Percentiles rank a stretch among this genome's conserved stretches.
Conservation (phyloP, 495 filamentous ascomycete species). For the Penicillium goetzii region DNA sequence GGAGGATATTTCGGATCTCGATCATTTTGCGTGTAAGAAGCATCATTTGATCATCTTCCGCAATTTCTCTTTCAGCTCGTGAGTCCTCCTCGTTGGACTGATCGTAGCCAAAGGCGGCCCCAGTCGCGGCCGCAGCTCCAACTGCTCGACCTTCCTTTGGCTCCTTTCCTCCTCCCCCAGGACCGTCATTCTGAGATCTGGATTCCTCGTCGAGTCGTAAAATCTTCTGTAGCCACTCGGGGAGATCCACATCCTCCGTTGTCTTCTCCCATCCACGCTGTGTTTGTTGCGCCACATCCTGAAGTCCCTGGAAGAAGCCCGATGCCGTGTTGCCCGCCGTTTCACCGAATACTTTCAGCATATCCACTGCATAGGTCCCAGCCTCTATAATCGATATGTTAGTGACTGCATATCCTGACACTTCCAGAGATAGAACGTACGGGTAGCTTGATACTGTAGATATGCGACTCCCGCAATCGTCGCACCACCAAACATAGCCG, state of each 20-base stretch:
- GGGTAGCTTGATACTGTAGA: slow-evolving; percentile 92
- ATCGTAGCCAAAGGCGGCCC: slow-evolving; percentile 77
- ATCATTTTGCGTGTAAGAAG: slow-evolving; percentile 99
- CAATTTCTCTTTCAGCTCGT: slow-evolving; percentile 62
- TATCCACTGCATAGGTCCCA: slow-evolving; percentile 81
- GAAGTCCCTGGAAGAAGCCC: slow-evolving; percentile 67
- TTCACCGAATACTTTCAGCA: slow-evolving; percentile 73
- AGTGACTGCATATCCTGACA: slow-evolving; percentile 25
- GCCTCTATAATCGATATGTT: slow-evolving; percentile 62
- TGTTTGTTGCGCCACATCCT: slow-evolving; percentile 76
- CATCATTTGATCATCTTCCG: slow-evolving; percentile 99
- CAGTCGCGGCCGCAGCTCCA: slow-evolving; percentile 60
- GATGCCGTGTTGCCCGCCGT: slow-evolving; percentile 67
- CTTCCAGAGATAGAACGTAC: slow-evolving; percentile 54
- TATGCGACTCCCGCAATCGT: slow-evolving; percentile 87
- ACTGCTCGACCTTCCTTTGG: slow-evolving; percentile 65
- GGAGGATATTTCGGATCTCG: slow-evolving; percentile 89
- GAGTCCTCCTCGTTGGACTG: slow-evolving; percentile 71
- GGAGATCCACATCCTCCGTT: slow-evolving; percentile 75
- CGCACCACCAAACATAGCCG: slow-evolving; percentile 87
- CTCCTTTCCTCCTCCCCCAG: slow-evolving; percentile 52
- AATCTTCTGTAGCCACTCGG: slow-evolving; percentile 84
- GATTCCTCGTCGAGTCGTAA: slow-evolving; percentile 60
- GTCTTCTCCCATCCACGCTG: slow-evolving; percentile 79
- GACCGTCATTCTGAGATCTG: slow-evolving; percentile 43